phyloP scores from a whole-genome alignment of 441 rosid species.

The Populus hybrid region DNA sequence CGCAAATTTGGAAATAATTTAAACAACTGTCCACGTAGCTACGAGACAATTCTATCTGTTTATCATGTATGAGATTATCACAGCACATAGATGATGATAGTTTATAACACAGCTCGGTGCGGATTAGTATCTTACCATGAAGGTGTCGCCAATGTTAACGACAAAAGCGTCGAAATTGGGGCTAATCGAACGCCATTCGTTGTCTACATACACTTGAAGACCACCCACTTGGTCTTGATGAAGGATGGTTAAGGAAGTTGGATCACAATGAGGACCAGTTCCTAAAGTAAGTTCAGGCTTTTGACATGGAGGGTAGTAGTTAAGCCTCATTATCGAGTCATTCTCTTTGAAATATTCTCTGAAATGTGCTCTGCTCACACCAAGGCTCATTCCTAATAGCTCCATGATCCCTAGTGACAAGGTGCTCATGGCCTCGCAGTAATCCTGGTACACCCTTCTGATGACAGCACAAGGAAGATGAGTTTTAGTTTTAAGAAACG shows the following conservation, averaged over 20 bases:
- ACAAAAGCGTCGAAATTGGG: too few species aligned
- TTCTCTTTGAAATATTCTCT: conserved; percentile 70
- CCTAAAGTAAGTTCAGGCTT: conserved; percentile 92
- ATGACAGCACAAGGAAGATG: background rate
- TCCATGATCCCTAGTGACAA: too few species aligned
- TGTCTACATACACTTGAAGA: too few species aligned
- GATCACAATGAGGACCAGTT: conserved; percentile 85
- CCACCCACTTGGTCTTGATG: too few species aligned
- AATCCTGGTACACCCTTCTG: too few species aligned
- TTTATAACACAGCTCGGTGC: background rate
- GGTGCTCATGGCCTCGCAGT: too few species aligned
- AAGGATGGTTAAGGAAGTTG: too few species aligned
- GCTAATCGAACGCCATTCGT: too few species aligned
- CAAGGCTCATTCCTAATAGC: too few species aligned
- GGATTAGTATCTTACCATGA: conserved; percentile 56
- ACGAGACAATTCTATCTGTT: background rate
- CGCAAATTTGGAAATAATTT: too few species aligned
- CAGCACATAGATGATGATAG: background rate
- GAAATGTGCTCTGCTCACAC: conserved; percentile 50
- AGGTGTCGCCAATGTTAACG: conserved; percentile 72
- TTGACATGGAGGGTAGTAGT: conserved; percentile 92
- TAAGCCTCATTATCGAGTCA: conserved; percentile 94
- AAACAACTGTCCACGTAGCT: background rate
- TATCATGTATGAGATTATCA: background rate
- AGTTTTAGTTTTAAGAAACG: background rate